phyloP scores from a whole-genome alignment of 164 flowering plant genomes.

The Pachysandra terminalis region DNA sequence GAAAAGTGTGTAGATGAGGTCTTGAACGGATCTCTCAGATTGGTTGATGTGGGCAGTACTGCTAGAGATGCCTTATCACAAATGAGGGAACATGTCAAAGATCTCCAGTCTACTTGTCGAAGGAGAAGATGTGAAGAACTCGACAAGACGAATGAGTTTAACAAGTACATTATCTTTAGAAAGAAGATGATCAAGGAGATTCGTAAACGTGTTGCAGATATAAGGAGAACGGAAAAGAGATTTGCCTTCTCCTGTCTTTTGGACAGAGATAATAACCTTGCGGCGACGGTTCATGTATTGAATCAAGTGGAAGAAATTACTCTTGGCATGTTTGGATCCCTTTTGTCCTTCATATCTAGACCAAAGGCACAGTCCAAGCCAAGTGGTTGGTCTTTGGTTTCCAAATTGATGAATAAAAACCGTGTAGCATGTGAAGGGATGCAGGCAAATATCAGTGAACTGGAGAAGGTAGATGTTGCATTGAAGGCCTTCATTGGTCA shows the following conservation, averaged over 20 bases:
- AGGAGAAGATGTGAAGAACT: slow-evolving; percentile 15
- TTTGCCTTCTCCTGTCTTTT: background rate
- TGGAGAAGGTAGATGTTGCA: background rate
- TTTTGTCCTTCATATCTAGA: slow-evolving; percentile 7
- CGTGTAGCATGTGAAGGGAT: background rate
- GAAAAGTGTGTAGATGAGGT: slow-evolving; percentile 34
- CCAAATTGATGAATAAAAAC: background rate
- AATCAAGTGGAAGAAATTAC: slow-evolving; percentile 16
- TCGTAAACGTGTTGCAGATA: slow-evolving; percentile 27
- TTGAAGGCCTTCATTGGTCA: background rate
- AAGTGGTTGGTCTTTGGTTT: slow-evolving; percentile 18
- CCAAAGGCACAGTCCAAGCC: slow-evolving; percentile 1
- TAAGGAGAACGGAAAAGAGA: slow-evolving; percentile 25
- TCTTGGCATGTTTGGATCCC: background rate
- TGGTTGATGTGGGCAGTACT: slow-evolving; percentile 41
- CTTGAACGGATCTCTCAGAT: slow-evolving; percentile 39
- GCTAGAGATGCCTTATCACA: slow-evolving; percentile 38
- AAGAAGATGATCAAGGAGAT: slow-evolving; percentile 46
- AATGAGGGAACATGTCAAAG: slow-evolving; percentile 35
- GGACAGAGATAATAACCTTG: background rate
- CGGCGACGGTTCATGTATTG: slow-evolving; percentile 1
- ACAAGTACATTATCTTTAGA: slow-evolving; percentile 20
- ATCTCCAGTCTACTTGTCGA: slow-evolving; percentile 33
- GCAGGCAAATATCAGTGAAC: background rate
- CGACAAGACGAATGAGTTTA: slow-evolving; percentile 12